Base-by-base conservation (phyloP, 2,329 filamentous ascomycete genomes). In the Mariannaea sp. region DNA sequence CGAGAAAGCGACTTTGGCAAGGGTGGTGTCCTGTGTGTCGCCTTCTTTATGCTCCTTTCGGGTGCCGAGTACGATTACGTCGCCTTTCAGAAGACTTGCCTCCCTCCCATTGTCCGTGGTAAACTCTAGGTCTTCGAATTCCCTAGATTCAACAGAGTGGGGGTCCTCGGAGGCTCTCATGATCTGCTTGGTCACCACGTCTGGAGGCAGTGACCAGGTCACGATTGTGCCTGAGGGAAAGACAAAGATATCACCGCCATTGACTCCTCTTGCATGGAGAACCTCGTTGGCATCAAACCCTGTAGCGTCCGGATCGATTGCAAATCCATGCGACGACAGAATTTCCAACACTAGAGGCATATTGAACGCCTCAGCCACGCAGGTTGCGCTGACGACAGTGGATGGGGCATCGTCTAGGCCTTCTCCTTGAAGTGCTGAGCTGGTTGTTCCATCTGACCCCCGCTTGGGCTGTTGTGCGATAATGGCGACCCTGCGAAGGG, bases 1-100 rank as follows among this genome's bases (percentile, higher is more conserved):
- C 0, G 93, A 97, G 72, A 97, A 97, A 36, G 94, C 94, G 57
- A 97, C 93, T 70, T 97, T 97, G 63, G 92, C 92, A 12, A 97
- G 80, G 2, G 93, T 89, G 1, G 78, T 83, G 64, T 82, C 81
- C 9, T 81, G 70, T 8, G 70, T 73, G 61, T 77, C 75, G 38
- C 75, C 75, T 16, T 74, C 71, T n/a, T 71, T 61, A 53, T 67
- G 58, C 35, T 82, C 79, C 30, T 75, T 71, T 57, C 87, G 88
- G 2, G 91, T 96, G 29, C 94, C 94, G 5, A 99, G 77, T 4
- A 95, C 84, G 38, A 99, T 94, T 7, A 92, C 86, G 70, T 97
- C 93, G 29, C 92, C 93, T 57, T 88, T 86, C 60, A 99, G 88
- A 49, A 81, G 81, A 71, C 90, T 94, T 45, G 82, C 83, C 41